These are phyloP conservation scores for Fusarium avenaceum DNA, from an alignment of 2,329 filamentous ascomycete genomes.

Conservation along the genomic window DNA sequence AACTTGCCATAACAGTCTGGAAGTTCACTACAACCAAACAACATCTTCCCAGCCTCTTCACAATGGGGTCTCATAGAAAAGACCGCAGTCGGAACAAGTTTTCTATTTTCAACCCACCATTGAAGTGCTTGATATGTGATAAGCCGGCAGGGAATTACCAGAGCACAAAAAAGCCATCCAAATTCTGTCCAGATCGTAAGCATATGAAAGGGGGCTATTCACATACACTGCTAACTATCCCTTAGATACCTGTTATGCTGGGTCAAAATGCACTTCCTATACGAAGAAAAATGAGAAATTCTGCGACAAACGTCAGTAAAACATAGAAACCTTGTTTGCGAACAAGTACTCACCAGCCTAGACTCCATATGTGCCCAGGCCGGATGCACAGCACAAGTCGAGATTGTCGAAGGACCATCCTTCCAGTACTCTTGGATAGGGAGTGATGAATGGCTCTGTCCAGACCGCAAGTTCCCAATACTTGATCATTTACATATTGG, in stretches of 20 bases:
- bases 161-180: background rate
- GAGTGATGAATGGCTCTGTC: constrained; percentile 10
- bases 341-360: background rate
- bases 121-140: background rate
- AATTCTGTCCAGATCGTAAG: constrained; percentile 11
- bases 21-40: background rate
- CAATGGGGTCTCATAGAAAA: constrained; percentile 2
- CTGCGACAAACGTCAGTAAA: background rate
- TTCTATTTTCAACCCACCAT: background rate
- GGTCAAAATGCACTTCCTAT: background rate
- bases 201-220: fast-evolving
- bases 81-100: background rate
- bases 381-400: background rate
- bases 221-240: background rate
- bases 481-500: fast-evolving
- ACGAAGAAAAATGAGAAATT: background rate
- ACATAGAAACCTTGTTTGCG: fast-evolving
- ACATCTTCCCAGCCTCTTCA: background rate
- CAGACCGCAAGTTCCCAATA: constrained; percentile 1
- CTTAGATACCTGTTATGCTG: constrained; percentile 6
- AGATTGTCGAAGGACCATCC: background rate
- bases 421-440: constrained; percentile 10
- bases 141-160: background rate
- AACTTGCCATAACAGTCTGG: background rate
- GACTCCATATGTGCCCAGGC: constrained; percentile 7